Base-by-base conservation (phyloP, 148 eudicot species). In the Vaccinium vitisidaea region DNA sequence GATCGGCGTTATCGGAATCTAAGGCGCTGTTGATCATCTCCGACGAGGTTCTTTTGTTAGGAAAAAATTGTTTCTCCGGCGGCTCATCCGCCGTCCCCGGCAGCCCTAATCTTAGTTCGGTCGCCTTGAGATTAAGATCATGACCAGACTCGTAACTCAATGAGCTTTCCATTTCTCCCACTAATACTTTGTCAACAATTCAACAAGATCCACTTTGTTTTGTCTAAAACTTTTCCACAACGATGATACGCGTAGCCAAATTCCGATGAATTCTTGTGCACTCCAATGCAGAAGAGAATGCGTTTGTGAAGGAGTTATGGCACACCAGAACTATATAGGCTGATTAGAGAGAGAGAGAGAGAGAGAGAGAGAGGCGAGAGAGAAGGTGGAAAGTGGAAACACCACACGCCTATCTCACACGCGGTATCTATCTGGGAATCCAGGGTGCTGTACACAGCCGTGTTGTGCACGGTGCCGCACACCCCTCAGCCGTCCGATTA, bases 81-180 rank as follows among this genome's bases (percentile, higher is more conserved):
- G 85, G 88, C n/a, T 86, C 88, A 53, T 67, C 18, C 15, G 73
- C 73, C 13, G 87, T 77, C 56, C 93, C 93, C 2, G 93, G 93
- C 59, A 88, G 71, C 6, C 89, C 93, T 79, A 91, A 84, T 85
- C 88, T 87, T 4, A 91, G 88, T 74, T 91, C 92, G 9, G 92
- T 90, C 59, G 89, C 90, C 80, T 85, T 83, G n/a, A 90, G 86
- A 75, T 88, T 87, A 55, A 89, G 86, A 82, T 4, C 46, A 43
- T 88, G 65, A 56, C 56, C 87, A 21, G 86, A 54, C 52, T 78
- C 86, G 23, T 46, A 86, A 55, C 7, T 63, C 18, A 85, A 52
- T 25, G 78, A 21, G 54, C 69, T 85, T 76, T 86, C 88, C 88
- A 86, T 89, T 52, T 87, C 53, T 53, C 80, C 25, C 30, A 8